Evolutionary conservation across 2,329 filamentous ascomycete species (phyloP), one percentile per base, ranked within the genome.

Genomic region (Cladosporium austrohemisphaericum): DNA sequence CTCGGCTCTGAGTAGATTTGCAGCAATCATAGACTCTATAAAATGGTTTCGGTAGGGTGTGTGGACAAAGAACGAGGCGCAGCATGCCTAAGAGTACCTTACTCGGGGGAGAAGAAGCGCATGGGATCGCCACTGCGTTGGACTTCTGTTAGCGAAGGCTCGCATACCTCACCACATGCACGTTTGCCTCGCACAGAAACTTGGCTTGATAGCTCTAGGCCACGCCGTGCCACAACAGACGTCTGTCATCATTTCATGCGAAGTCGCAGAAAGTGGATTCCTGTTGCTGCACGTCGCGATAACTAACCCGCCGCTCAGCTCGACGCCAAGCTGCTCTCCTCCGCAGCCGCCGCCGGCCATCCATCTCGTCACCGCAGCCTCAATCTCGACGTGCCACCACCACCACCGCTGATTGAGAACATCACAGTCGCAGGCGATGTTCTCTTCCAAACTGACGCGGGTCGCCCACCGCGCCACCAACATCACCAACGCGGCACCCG

Each of bases 401-500:
- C 26, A 49, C 36, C 22, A 18, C 26, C n/a, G n/a, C n/a, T n/a
- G n/a, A n/a, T 22, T 14, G 38, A 33, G 46, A 35, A 49, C 37
- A 43, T 41, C 37, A 41, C 36, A 45, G 16, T 41, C 38, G 28
- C 33, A 25, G 36, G 47, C 36, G 31, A 65, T 65, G 63, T 61
- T 64, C 57, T 61, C 63, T n/a, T 58, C 57, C 41, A 64, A 60
- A 49, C 52, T 64, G 47, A 54, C 53, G 48, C 60, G 62, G 44
- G 61, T 57, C 50, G 62, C 62, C 44, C 55, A 63, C 44, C 62
- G 61, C 53, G 55, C 57, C 28, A 57, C 60, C 40, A 35, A 55
- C 18, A 53, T 57, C 35, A 52, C 55, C 23, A 56, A 56, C 31
- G 50, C 55, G 58, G 61, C 54, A 64, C 62, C 44, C 64, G 65